Evolutionary conservation across 192 early-diverging fungal species (phyloP).

Genomic region (Coemansia sp.): DNA sequence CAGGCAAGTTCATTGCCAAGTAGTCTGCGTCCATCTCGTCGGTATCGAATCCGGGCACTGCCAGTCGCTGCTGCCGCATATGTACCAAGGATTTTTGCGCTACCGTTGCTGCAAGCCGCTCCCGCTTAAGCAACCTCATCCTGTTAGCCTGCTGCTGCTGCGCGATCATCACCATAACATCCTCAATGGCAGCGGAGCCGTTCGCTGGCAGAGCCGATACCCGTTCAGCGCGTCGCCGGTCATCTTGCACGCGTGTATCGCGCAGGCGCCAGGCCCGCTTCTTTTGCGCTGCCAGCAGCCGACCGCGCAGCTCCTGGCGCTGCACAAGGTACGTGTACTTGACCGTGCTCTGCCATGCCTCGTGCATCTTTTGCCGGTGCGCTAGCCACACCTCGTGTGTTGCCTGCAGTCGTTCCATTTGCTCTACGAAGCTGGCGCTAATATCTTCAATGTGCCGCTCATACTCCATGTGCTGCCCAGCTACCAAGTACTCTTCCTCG

Average conservation of each 20-base stretch:
- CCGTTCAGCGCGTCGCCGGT: constrained; percentile 22
- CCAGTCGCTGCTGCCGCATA: constrained; percentile 39
- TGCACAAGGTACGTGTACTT: constrained; percentile 51
- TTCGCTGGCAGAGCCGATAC: constrained; percentile 3
- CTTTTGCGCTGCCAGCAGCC: constrained; percentile 34
- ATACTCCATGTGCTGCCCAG: constrained; percentile 50
- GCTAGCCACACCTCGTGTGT: constrained; percentile 40
- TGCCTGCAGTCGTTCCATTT: constrained; percentile 35
- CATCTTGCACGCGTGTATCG: constrained; percentile 41
- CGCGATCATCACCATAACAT: constrained; percentile 23
- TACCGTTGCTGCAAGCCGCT: constrained; percentile 27
- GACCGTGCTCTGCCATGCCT: constrained; percentile 24
- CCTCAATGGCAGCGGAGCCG: constrained; percentile 12
- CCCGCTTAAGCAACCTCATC: constrained; percentile 19
- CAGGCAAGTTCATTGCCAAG: constrained; percentile 40
- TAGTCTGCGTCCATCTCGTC: constrained; percentile 54
- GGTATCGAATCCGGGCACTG: constrained; percentile 32
- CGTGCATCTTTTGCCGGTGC: constrained; percentile 42
- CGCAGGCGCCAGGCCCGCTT: constrained; percentile 45
- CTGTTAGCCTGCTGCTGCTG: constrained; percentile 22
- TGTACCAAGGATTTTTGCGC: constrained; percentile 44
- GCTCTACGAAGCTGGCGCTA: constrained; percentile 12
- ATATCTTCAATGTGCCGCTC: constrained; percentile 39
- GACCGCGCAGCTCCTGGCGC: constrained; percentile 52
- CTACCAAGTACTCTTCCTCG: constrained; percentile 40